Evolutionary conservation across 441 rosid species (phyloP).

Genomic region (Macaranga tanarius): DNA sequence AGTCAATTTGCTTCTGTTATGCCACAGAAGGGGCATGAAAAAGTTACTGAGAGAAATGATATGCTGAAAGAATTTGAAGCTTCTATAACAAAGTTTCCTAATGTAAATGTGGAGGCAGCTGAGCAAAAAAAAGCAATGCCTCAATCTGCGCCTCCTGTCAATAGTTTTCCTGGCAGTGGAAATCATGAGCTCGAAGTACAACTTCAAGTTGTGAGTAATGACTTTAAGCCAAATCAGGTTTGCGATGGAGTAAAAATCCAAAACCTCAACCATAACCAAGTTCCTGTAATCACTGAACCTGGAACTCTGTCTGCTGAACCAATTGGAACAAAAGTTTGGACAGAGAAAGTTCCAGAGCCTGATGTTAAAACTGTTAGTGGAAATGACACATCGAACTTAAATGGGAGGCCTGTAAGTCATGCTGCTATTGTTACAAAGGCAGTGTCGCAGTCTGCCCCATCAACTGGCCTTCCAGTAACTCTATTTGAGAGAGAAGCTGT

Average conservation of each 20-base stretch:
- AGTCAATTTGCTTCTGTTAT: constrained; percentile 25
- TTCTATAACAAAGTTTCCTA: constrained; percentile 26
- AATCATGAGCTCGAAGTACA: constrained; percentile 30
- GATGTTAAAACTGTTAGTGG: constrained; percentile 30
- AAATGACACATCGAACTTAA: constrained; percentile 18
- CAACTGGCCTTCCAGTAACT: constrained; percentile 30
- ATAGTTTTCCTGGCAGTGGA: constrained; percentile 31
- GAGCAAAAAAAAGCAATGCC: constrained; percentile 30
- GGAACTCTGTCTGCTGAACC: constrained; percentile 22
- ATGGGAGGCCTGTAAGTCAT: constrained; percentile 20
- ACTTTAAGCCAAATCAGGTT: constrained; percentile 24
- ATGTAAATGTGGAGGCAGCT: constrained; percentile 18
- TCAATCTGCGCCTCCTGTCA: constrained; percentile 28
- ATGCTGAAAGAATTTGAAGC: constrained; percentile 26
- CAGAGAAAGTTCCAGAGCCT: constrained; percentile 38
- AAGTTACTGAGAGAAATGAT: constrained; percentile 25
- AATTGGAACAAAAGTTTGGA: constrained; percentile 32
- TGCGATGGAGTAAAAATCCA: constrained; percentile 20
- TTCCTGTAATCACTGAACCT: constrained; percentile 27
- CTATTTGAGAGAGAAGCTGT: constrained; percentile 30
- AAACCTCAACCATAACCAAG: constrained; percentile 25
- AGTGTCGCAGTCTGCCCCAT: constrained; percentile 23
- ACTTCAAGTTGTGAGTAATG: constrained; percentile 31
- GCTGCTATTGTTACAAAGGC: constrained; percentile 15
- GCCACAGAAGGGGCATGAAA: constrained; percentile 27